Base-by-base conservation (phyloP, 768 basidiomycete species). In the Boletus vermiculosoides region DNA sequence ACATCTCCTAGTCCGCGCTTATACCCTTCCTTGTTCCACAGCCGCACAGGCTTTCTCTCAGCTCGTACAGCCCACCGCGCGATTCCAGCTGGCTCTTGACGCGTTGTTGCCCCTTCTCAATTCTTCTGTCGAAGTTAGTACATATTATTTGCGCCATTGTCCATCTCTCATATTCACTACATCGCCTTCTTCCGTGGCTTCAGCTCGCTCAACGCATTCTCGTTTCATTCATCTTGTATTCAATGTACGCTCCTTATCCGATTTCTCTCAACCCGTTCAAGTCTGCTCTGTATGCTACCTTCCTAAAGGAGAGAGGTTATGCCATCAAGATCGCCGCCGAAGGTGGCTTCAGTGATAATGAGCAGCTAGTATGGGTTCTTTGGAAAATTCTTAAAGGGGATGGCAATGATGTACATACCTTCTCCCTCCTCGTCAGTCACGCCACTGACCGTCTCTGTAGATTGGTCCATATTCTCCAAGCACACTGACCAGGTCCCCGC, bases 371-470 rank as follows among this genome's bases (percentile, higher is more conserved):
- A 39, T 92, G 90, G 88, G 90, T 92, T 44, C 76, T 92, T 57
- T 92, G 89, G 89, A 92, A 92, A 74, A 88, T 92, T 55, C 74
- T 92, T 53, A 88, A 84, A 69, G 90, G 90, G 51, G 88, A 91
- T 67, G 90, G 90, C 20, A 85, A 83, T 57, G 89, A 92, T 77
- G 90, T 90, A 60, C 55, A 37, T 22, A n/a, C 23, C 53, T 45
- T 50, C 13, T 47, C 13, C 15, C 53, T 49, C 46, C 18, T 60
- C 45, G 16, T 30, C 39, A 1, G 12, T 28, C 31, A 23, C 23
- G 3, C 18, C 5, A 33, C 58, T 66, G 28, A 69, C 54, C 28
- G 31, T 31, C 7, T 28, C 31, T n/a, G 41, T 55, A 92, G 90
- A 88, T 92, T 72, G 89, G 86, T 60, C 87, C 89, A 58, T 91